Base-by-base conservation (phyloP, 2,329 filamentous ascomycete species). In the Penicillium sp. region DNA sequence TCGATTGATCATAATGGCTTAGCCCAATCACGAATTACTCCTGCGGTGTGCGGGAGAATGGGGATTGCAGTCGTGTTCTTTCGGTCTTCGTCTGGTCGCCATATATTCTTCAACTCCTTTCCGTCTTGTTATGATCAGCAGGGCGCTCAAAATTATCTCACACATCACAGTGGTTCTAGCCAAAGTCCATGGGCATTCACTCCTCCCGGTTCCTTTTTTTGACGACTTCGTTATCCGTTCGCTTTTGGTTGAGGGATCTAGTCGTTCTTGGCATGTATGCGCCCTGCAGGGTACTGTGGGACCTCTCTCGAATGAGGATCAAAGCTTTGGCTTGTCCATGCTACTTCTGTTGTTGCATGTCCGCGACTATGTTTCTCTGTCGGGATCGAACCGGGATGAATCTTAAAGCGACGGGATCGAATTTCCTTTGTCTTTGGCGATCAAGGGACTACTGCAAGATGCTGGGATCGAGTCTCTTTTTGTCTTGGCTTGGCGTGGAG, bases 231-330 rank as follows among this genome's bases (percentile, higher is more conserved):
- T 52, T 17, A 32, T 42, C 40, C 20, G 15, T 27, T 44, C 20
- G 20, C 13, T 32, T 27, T 34, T 10, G 26, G 4, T n/a, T 47
- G 29, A 5, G 46, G 12, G 34, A 15, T 41, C 49, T 36, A 18
- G 49, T 34, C 13, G 49, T 52, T 49, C 27, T 39, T 46, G 49
- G 45, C 40, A 50, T 49, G 54, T 62, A 56, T 55, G 57, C 53
- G 55, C 30, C 48, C 62, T 53, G 64, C 56, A 66, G 68, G 34
- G 36, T 69, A 68, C 65, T 63, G 74, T 75, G 81, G 90, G 90
- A 91, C 89, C 89, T 91, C 90, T 91, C 89, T 84, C 71, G 87
- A 83, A 89, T 91, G 91, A 89, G 89, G 79, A 87, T 95, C 90
- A 95, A 91, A 91, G 90, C 80, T 86, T 91, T 79, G 90, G 83